A percentile compares a stretch with the other conserved stretches of the same genome.
phyloP scores from a whole-genome alignment of 2,329 filamentous ascomycete genomes.

The Cladosporium sp. region DNA sequence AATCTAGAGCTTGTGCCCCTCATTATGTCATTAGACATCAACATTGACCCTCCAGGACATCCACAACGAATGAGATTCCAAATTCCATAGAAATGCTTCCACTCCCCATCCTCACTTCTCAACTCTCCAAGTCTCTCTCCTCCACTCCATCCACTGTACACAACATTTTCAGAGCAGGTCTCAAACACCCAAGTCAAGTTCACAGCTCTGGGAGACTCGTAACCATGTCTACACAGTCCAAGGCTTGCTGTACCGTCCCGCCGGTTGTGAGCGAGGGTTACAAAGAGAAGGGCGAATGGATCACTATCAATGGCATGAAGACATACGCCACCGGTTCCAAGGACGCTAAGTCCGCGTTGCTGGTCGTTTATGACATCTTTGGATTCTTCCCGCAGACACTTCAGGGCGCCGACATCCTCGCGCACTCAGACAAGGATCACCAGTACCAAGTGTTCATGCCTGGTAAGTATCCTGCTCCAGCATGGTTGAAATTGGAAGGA shows the following conservation, averaged over 20 bases:
- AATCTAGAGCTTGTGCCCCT: not conserved
- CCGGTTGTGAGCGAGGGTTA: conserved; percentile 53
- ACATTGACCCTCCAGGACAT: not conserved
- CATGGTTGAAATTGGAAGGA: not conserved
- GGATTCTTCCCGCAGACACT: conserved; percentile 64
- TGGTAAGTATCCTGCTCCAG: not conserved
- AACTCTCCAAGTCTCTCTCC: conserved; percentile 9
- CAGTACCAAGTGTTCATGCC: conserved; percentile 86
- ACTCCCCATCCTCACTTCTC: conserved; percentile 7
- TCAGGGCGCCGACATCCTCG: conserved; percentile 64
- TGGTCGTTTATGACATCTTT: conserved; percentile 64
- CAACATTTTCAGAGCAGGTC: not conserved
- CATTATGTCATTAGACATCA: conserved; percentile 7
- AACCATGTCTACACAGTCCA: conserved; percentile 36
- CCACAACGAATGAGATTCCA: not conserved
- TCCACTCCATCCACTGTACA: not conserved
- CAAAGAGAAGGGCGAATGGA: conserved; percentile 59
- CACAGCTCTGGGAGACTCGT: conserved; percentile 14
- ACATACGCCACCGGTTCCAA: conserved; percentile 60
- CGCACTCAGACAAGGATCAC: conserved; percentile 49
- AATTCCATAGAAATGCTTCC: conserved; percentile 18
- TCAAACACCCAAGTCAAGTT: not conserved
- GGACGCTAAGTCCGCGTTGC: conserved; percentile 57
- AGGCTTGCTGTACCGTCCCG: conserved; percentile 51
- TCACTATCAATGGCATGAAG: conserved; percentile 60